These are phyloP conservation scores for Hypocreales sp. DNA, from an alignment of 2,329 filamentous ascomycete species.

Conservation along the genomic window DNA sequence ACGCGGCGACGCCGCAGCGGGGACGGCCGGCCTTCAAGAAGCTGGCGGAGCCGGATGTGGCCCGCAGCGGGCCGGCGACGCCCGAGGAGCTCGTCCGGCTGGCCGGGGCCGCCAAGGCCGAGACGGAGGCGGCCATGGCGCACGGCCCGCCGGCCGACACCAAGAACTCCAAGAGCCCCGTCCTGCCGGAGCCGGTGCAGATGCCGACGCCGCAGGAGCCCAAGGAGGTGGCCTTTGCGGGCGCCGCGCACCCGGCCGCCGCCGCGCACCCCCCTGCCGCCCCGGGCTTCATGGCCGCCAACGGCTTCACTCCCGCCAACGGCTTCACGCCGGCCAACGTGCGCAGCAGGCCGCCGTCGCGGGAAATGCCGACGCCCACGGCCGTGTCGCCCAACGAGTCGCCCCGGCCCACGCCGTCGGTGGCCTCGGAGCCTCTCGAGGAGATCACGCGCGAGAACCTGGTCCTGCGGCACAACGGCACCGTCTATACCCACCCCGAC, in stretches of 20 bases:
- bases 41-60: not conserved
- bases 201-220: slow-evolving; percentile 12
- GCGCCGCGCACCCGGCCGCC: slow-evolving; percentile 1
- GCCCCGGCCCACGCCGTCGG: slow-evolving; percentile 9
- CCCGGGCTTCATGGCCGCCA: not conserved
- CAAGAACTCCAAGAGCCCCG: slow-evolving; percentile 4
- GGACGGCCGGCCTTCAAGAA: not conserved
- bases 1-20: not conserved
- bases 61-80: no score
- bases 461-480: slow-evolving; percentile 30
- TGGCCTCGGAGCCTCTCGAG: slow-evolving; percentile 5
- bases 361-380: slow-evolving; percentile 13
- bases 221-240: slow-evolving; percentile 4
- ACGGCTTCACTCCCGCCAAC: slow-evolving; percentile 2
- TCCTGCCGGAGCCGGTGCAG: slow-evolving; percentile 9
- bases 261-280: not conserved
- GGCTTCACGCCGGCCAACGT: slow-evolving; percentile 17
- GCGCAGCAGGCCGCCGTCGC: slow-evolving; percentile 12
- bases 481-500: slow-evolving; percentile 31
- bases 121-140: slow-evolving; percentile 1
- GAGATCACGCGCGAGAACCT: slow-evolving; percentile 30
- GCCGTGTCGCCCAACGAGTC: slow-evolving; percentile 11
- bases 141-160: no score
- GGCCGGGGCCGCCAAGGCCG: slow-evolving; percentile 1
- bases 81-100: slow-evolving; percentile 2